Conservation (phyloP, 495 filamentous ascomycete genomes). For the Penicillium salamii region DNA sequence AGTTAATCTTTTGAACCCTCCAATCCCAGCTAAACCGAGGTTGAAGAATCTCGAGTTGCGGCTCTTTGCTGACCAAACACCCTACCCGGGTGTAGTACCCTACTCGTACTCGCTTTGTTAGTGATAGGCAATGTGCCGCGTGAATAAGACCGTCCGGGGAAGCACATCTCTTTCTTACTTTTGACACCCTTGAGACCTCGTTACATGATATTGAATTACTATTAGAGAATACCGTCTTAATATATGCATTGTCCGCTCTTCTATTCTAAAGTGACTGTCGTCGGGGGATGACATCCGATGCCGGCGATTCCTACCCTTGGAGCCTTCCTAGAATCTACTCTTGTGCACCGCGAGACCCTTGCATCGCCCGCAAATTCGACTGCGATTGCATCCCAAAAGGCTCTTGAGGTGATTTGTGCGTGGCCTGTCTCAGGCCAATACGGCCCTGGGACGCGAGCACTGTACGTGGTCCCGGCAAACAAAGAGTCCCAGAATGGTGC, state of each 20-base stretch:
- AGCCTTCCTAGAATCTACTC: conserved; percentile 24
- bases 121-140: not conserved
- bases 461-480: conserved; percentile 41
- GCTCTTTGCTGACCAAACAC: conserved; percentile 22
- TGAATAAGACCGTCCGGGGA: conserved; percentile 1
- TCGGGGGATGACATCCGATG: conserved; percentile 31
- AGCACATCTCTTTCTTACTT: not conserved
- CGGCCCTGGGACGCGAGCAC: conserved; percentile 50
- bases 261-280: not conserved
- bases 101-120: conserved; percentile 3
- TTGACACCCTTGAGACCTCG: not conserved
- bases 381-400: conserved; percentile 5
- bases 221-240: not conserved
- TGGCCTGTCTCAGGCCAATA: conserved; percentile 63
- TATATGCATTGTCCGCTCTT: conserved; percentile 1
- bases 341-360: conserved; percentile 25
- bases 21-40: conserved; percentile 10
- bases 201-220: not conserved
- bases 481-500: not conserved
- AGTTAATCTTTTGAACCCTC: not conserved
- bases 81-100: conserved; percentile 1
- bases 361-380: conserved; percentile 21
- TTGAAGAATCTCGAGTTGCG: conserved; percentile 9
- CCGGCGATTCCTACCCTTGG: conserved; percentile 32
- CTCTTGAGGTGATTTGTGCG: conserved; percentile 53